Percentiles rank a stretch among this genome's conserved stretches.
Conservation (phyloP, 371 early-diverging fungal genomes). For the Mycotypha africana region DNA sequence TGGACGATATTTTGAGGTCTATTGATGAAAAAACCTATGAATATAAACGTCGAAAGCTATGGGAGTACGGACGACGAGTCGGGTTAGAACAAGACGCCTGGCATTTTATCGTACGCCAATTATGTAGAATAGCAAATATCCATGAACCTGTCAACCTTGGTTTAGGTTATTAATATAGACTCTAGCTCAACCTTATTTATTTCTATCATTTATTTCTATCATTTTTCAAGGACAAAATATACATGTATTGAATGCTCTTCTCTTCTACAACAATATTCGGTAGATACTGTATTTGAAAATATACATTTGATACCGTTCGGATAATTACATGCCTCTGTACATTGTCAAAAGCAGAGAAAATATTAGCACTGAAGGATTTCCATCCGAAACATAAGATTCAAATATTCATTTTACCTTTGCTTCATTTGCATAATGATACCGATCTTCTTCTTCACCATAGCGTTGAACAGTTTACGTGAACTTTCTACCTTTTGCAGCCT, state of each 20-base stretch:
- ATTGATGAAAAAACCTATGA: slow-evolving; percentile 47
- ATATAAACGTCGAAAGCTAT: slow-evolving; percentile 33
- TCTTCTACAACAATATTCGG: too few relatives aligned
- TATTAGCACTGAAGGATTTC: too few relatives aligned
- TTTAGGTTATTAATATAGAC: slow-evolving; percentile 38
- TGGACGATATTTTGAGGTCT: slow-evolving; percentile 40
- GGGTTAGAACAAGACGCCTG: slow-evolving; percentile 48
- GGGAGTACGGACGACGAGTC: slow-evolving; percentile 48
- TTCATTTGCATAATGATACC: slow-evolving; percentile 60
- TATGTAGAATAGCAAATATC: slow-evolving; percentile 41
- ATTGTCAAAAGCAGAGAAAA: background rate
- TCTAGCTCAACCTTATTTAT: too few relatives aligned
- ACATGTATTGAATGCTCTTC: too few relatives aligned
- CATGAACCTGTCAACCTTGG: slow-evolving; percentile 32
- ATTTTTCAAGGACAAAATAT: background rate
- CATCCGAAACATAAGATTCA: too few relatives aligned
- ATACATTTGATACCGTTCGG: too few relatives aligned
- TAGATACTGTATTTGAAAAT: too few relatives aligned
- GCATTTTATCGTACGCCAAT: slow-evolving; percentile 49
- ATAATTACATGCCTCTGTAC: slow-evolving; percentile 25
- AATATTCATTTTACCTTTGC: too few relatives aligned
- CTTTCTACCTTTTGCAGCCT: slow-evolving; percentile 45
- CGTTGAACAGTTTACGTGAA: slow-evolving; percentile 45
- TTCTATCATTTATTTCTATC: background rate
- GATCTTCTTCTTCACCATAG: slow-evolving; percentile 51